Percentiles rank a stretch among this genome's conserved stretches.
Conservation (phyloP, 2,329 filamentous ascomycete genomes). For the Arthroderma sp. region DNA sequence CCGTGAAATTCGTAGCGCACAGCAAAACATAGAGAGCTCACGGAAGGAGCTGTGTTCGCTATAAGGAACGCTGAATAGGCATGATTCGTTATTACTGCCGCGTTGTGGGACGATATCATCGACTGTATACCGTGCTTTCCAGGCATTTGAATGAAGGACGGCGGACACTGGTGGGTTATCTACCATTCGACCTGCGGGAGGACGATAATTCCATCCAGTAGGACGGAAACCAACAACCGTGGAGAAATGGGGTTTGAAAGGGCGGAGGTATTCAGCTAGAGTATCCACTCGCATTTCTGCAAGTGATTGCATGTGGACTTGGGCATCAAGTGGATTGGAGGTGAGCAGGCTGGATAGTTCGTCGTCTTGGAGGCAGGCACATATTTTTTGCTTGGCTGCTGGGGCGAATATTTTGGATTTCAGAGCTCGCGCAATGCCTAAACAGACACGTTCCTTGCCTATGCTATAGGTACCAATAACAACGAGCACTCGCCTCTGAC, state of each 20-base stretch:
- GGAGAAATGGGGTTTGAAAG: conserved; percentile 67
- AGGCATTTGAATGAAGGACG: conserved; percentile 54
- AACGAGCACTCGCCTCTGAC: conserved; percentile 58
- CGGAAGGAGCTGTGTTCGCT: conserved; percentile 91
- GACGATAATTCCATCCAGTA: conserved; percentile 86
- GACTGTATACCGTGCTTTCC: conserved; percentile 61
- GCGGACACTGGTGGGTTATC: conserved; percentile 51
- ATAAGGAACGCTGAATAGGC: conserved; percentile 90
- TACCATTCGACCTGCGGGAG: conserved; percentile 49
- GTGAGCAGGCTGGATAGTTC: conserved; percentile 71
- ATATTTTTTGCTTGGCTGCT: conserved; percentile 69
- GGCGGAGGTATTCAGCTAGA: conserved; percentile 71
- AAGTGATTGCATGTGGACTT: conserved; percentile 94
- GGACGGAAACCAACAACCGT: conserved; percentile 84
- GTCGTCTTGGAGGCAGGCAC: conserved; percentile 69
- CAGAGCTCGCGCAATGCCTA: conserved; percentile 78
- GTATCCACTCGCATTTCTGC: conserved; percentile 91
- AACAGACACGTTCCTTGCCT: conserved; percentile 89
- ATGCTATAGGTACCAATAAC: conserved; percentile 96
- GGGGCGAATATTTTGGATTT: conserved; percentile 81
- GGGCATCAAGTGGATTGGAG: conserved; percentile 64
- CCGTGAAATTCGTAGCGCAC: conserved; percentile 72
- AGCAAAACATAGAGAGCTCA: conserved; percentile 86
- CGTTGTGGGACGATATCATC: conserved; percentile 66
- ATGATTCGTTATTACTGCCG: conserved; percentile 67